phyloP scores from a whole-genome alignment of 2,329 filamentous ascomycete species.

The Ophiognomonia clavigignenti-juglandacearum region DNA sequence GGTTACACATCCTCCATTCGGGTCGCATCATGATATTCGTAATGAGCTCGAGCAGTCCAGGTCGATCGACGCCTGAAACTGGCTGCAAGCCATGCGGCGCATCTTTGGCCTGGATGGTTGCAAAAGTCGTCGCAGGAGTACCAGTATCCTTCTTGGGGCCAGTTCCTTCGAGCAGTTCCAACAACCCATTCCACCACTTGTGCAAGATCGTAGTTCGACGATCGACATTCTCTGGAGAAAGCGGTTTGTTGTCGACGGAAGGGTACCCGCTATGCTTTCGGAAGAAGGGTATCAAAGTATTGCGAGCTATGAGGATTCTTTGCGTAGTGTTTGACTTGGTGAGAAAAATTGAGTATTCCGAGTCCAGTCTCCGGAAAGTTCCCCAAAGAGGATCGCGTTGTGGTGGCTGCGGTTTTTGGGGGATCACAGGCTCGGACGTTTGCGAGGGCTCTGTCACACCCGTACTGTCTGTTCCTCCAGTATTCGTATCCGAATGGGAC shows the following conservation, averaged over 20 bases:
- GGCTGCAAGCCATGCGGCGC: constrained; percentile 55
- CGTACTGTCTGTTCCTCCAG: constrained; percentile 12
- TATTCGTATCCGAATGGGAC: constrained; percentile 15
- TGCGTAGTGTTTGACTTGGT: constrained; percentile 63
- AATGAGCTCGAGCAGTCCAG: constrained; percentile 72
- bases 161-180: constrained; percentile 75
- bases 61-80: constrained; percentile 78
- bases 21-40: constrained; percentile 81
- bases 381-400: constrained; percentile 50
- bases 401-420: constrained; percentile 7
- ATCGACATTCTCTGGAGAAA: constrained; percentile 79
- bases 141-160: constrained; percentile 21
- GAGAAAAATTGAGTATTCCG: constrained; percentile 53
- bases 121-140: constrained; percentile 15
- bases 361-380: constrained; percentile 49
- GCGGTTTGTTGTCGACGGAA: constrained; percentile 48
- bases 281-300: constrained; percentile 71
- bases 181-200: constrained; percentile 82
- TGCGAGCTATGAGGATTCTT: constrained; percentile 71
- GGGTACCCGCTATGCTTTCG: constrained; percentile 63
- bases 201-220: constrained; percentile 74
- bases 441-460: constrained; percentile 15
- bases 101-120: constrained; percentile 18
- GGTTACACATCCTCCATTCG: constrained; percentile 77
- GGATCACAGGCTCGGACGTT: constrained; percentile 11